Evolutionary conservation across 768 basidiomycete species (phyloP).

Genomic region (Phlegmacium glaucopus): DNA sequence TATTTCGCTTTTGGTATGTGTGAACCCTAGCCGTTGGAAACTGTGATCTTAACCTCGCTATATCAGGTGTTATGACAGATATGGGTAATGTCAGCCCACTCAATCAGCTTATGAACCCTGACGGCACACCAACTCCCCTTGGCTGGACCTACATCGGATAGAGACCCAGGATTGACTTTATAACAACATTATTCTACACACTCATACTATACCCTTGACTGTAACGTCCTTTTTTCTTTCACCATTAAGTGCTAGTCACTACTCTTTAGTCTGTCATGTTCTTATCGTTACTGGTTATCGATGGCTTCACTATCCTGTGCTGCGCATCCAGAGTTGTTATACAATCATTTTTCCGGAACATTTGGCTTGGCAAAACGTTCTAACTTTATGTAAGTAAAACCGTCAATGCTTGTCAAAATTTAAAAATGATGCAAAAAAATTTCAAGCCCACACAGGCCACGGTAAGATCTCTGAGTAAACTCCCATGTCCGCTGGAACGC

Average conservation of each 20-base stretch:
- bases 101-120: conserved; percentile 48
- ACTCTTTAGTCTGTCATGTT: conserved; percentile 9
- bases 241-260: conserved; percentile 18
- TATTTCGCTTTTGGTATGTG: conserved; percentile 63
- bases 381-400: no score
- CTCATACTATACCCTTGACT: conserved; percentile 22
- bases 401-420: no score
- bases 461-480: no score
- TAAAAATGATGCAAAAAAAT: no score
- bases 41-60: neutral
- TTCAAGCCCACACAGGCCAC: no score
- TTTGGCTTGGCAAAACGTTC: no score
- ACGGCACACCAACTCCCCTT: conserved; percentile 49
- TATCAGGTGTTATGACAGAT: conserved; percentile 52
- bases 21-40: neutral
- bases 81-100: conserved; percentile 52
- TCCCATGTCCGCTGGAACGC: no score
- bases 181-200: neutral
- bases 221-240: conserved; percentile 10
- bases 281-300: conserved; percentile 22
- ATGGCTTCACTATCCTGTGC: conserved; percentile 16
- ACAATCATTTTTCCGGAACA: neutral
- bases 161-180: neutral
- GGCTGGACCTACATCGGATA: conserved; percentile 47
- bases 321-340: conserved; percentile 15